A percentile compares a stretch with the other conserved stretches of the same genome.
Evolutionary conservation across 345 rosid species (phyloP).

Genomic region (Hibiscus mutabilis): DNA sequence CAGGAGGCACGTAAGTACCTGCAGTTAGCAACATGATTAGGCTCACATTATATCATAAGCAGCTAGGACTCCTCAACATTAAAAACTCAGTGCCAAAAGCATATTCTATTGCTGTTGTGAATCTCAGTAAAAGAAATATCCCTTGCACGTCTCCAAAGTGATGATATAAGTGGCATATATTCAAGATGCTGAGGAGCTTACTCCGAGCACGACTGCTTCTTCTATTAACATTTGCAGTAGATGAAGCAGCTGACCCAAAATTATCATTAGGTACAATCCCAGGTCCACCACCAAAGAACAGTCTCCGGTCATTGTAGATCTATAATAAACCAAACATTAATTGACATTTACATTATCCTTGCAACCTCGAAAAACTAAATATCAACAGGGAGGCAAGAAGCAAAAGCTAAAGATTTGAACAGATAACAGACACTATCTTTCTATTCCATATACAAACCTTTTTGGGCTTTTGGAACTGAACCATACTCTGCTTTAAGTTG

Average conservation of each 20-base stretch:
- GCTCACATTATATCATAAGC: neutral
- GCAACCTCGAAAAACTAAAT: neutral
- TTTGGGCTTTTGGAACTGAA: slow-evolving; percentile 97
- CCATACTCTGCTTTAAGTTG: slow-evolving; percentile 98
- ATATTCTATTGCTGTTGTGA: neutral
- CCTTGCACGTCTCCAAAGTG: neutral
- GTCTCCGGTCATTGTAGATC: slow-evolving; percentile 94
- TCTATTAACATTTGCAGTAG: slow-evolving; percentile 65
- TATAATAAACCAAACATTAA: slow-evolving; percentile 18
- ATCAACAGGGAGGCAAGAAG: neutral
- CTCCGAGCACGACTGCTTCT: slow-evolving; percentile 78
- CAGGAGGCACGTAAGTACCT: slow-evolving; percentile 77
- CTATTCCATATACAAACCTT: slow-evolving; percentile 41
- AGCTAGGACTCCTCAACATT: neutral
- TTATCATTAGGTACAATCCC: slow-evolving; percentile 71
- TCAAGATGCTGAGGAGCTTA: slow-evolving; percentile 18
- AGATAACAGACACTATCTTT: neutral
- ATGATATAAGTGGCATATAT: neutral
- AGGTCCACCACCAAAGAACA: slow-evolving; percentile 76
- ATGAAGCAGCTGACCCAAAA: slow-evolving; percentile 51
- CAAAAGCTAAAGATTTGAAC: neutral
- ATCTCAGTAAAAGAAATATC: neutral
- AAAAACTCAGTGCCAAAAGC: neutral
- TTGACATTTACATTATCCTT: slow-evolving; percentile 8
- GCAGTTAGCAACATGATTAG: slow-evolving; percentile 16